These are phyloP conservation scores for Monocercomonoides exilis DNA, from an alignment of 78 protist genomes.

Conservation along the genomic window DNA sequence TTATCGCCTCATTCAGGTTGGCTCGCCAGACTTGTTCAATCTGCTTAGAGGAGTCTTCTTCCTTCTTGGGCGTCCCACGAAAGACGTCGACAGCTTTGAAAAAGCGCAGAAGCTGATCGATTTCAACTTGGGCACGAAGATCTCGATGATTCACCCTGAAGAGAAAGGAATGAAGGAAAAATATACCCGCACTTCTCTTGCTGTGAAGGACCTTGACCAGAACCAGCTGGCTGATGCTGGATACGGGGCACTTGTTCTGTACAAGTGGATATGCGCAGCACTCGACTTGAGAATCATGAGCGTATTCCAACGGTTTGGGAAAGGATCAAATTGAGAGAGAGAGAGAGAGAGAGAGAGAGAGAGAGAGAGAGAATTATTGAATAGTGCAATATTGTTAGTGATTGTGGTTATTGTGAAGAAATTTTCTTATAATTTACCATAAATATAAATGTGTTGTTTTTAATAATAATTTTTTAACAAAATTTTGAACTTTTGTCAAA, in stretches of 20 bases:
- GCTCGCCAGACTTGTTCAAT: background rate
- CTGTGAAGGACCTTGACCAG: background rate
- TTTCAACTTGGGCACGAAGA: background rate
- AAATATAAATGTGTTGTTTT: no score
- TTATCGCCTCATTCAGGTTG: background rate
- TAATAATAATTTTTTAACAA: no score
- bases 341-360: background rate
- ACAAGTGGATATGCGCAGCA: background rate
- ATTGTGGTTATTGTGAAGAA: no score
- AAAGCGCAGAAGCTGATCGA: background rate
- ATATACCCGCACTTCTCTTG: background rate
- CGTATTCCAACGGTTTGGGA: background rate
- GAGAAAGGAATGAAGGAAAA: background rate
- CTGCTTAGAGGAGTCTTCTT: background rate
- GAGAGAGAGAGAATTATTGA: no score
- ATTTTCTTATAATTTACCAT: no score
- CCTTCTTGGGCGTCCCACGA: background rate
- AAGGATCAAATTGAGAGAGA: background rate
- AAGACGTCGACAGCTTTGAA: background rate
- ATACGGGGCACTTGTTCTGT: background rate
- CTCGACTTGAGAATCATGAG: background rate
- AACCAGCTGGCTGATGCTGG: background rate
- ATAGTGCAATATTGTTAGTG: no score
- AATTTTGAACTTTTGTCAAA: no score
- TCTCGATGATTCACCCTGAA: background rate